These are phyloP conservation scores for Ziziphus jujuba DNA, from an alignment of 306 rosid genomes.

Conservation along the genomic window DNA sequence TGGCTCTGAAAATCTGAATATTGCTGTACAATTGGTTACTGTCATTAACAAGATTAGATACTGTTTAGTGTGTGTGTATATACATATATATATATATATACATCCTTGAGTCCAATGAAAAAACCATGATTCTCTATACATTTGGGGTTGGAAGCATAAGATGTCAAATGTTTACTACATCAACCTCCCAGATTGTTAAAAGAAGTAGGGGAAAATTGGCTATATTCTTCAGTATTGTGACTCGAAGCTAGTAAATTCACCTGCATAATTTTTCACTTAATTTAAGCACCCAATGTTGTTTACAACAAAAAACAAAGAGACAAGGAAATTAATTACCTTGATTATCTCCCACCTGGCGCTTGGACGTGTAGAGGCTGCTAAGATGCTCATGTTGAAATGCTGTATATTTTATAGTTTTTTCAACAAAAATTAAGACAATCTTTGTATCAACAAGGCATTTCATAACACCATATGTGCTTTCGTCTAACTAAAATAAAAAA, in stretches of 20 bases:
- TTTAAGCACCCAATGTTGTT: background rate
- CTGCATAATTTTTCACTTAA: slow-evolving; percentile 26
- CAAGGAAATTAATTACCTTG: slow-evolving; percentile 34
- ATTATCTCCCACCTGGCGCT: slow-evolving; percentile 63
- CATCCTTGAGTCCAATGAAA: no score
- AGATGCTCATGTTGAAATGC: slow-evolving; percentile 74
- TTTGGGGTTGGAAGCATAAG: background rate
- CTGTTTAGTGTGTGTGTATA: no score
- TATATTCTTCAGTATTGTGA: slow-evolving; percentile 35
- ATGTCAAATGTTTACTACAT: slow-evolving; percentile 1
- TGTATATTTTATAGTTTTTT: slow-evolving; percentile 15
- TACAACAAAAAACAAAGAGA: background rate
- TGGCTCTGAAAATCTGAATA: no score
- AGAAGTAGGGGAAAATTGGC: slow-evolving; percentile 35
- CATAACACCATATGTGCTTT: background rate
- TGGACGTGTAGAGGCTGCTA: slow-evolving; percentile 68
- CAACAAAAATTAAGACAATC: background rate
- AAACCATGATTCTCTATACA: background rate
- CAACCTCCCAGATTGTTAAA: slow-evolving; percentile 55
- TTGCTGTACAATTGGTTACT: no score
- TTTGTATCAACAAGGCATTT: background rate
- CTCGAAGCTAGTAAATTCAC: slow-evolving; percentile 58
- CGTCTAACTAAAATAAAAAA: background rate
- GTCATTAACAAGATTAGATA: no score
- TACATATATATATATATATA: no score